Conservation (phyloP, 176 grass and related monocot species). For the Puya raimondii region DNA sequence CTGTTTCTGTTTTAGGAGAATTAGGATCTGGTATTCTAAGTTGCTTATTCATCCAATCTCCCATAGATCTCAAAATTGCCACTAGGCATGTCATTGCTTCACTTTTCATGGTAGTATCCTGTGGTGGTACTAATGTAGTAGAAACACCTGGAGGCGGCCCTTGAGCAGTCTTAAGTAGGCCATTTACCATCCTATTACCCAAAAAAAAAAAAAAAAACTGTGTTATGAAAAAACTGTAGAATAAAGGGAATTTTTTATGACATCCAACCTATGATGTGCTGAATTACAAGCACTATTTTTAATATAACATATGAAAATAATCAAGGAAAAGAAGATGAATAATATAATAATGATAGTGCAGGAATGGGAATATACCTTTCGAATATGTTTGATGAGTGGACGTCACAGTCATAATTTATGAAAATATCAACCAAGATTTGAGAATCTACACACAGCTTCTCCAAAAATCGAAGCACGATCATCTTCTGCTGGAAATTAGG, state of each 20-base stretch:
- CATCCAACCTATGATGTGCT: no score
- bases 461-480: constrained; percentile 93
- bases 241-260: no score
- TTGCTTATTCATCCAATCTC: constrained; percentile 99
- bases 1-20: constrained; percentile 59
- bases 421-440: constrained; percentile 98
- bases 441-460: constrained; percentile 86
- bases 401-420: constrained; percentile 97
- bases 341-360: not conserved
- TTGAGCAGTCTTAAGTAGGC: constrained; percentile 94
- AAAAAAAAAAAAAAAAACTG: constrained; percentile 25
- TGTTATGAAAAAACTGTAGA: not conserved
- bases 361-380: constrained; percentile 46
- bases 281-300: no score
- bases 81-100: constrained; percentile 99
- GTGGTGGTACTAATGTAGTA: constrained; percentile 78
- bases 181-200: constrained; percentile 82
- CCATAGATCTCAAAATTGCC: constrained; percentile 96
- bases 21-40: constrained; percentile 74
- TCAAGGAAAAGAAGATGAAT: not conserved
- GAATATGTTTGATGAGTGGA: constrained; percentile 98
- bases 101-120: constrained; percentile 89
- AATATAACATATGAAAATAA: not conserved
- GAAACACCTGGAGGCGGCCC: constrained; percentile 77
- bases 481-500: constrained; percentile 99